Percentiles rank a stretch among this genome's conserved stretches.
These are phyloP conservation scores for Leccinum rimulosum DNA, from an alignment of 768 basidiomycete species.

Conservation along the genomic window DNA sequence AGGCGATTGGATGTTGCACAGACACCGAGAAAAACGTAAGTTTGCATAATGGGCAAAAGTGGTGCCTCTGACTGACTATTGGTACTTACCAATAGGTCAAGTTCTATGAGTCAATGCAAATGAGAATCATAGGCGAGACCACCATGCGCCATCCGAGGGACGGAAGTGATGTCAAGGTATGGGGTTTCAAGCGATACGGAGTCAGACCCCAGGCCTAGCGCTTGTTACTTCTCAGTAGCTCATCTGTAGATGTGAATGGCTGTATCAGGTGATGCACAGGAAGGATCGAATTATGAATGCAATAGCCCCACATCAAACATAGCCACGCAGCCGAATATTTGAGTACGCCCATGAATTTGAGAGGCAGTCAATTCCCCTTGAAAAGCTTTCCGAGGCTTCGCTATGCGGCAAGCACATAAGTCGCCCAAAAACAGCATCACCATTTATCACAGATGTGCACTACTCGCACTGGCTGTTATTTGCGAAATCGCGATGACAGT, in stretches of 20 bases:
- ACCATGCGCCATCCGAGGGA: not conserved
- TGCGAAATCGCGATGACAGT: not conserved
- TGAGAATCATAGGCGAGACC: not conserved
- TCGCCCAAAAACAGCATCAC: not conserved
- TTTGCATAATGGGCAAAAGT: not conserved
- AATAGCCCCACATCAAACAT: not conserved
- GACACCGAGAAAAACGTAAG: slow-evolving; percentile 6
- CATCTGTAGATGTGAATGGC: not conserved
- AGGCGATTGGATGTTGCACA: slow-evolving; percentile 1
- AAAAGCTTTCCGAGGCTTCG: not conserved
- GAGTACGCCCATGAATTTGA: not conserved
- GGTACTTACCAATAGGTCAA: not conserved
- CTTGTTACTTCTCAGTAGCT: not conserved
- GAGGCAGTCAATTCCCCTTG: not conserved
- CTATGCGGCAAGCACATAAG: not conserved
- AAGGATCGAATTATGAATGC: not conserved
- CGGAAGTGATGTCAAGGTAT: not conserved
- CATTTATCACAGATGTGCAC: not conserved
- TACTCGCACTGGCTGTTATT: not conserved
- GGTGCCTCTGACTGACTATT: not conserved
- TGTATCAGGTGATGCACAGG: not conserved
- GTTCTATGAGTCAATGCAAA: slow-evolving; percentile 3
- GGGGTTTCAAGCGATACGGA: not conserved
- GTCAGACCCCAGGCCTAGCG: not conserved
- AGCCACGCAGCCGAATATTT: not conserved